These are phyloP conservation scores for Flaveria floridana DNA, from an alignment of 140 eudicot species.

Conservation along the genomic window DNA sequence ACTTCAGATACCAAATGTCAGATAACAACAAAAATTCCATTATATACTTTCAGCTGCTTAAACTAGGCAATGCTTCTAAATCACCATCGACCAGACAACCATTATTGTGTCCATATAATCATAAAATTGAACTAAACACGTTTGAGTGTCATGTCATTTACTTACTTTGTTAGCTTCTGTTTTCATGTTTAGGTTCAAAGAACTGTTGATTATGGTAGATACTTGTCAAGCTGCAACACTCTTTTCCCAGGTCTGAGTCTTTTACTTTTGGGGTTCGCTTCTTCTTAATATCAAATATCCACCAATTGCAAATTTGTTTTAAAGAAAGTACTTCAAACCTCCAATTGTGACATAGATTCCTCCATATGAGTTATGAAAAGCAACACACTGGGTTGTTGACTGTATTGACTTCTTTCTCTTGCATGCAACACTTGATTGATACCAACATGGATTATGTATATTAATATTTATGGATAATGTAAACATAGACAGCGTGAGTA, in stretches of 20 bases:
- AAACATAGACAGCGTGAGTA: not conserved
- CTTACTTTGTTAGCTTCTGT: constrained; percentile 11
- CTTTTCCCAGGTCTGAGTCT: constrained; percentile 62
- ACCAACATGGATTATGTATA: not conserved
- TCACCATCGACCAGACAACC: not conserved
- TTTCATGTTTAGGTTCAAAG: constrained; percentile 73
- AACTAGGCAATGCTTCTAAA: not conserved
- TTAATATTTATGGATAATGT: not conserved
- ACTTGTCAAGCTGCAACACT: constrained; percentile 99
- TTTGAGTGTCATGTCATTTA: constrained; percentile 7
- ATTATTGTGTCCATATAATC: constrained; percentile 7
- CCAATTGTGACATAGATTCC: constrained; percentile 11
- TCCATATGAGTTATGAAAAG: not conserved
- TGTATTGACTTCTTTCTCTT: not conserved
- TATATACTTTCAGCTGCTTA: constrained; percentile 2
- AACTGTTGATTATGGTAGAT: constrained; percentile 92
- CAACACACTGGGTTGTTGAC: constrained; percentile 8
- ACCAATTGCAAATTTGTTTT: not conserved
- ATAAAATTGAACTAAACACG: not conserved
- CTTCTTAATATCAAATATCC: not conserved
- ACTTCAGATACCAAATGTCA: not conserved
- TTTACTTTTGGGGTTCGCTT: constrained; percentile 1
- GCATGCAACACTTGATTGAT: constrained; percentile 7
- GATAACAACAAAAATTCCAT: not conserved
- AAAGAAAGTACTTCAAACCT: not conserved